Conservation (phyloP, 208 protist genomes). For the Tritrichomonas musculus region DNA sequence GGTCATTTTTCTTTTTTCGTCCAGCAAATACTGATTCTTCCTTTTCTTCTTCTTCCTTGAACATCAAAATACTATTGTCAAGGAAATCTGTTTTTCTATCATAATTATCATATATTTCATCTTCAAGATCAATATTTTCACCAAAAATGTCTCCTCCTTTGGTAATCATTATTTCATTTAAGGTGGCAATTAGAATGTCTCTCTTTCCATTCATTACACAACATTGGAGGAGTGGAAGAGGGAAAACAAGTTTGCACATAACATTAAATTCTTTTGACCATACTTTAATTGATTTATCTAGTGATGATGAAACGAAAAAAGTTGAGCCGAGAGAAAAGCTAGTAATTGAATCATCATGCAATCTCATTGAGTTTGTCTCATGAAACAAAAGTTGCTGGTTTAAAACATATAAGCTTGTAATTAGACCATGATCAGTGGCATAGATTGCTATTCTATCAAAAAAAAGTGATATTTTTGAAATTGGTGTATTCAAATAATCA, state of each 20-base stretch:
- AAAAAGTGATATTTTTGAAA: no score
- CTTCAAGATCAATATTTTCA: not conserved
- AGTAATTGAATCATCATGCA: constrained; percentile 5
- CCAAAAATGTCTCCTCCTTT: not conserved
- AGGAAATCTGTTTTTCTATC: not conserved
- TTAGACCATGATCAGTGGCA: not conserved
- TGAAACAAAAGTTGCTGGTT: not conserved
- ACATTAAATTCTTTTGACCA: not conserved
- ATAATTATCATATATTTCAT: not conserved
- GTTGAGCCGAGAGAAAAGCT: not conserved
- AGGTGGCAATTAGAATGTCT: not conserved
- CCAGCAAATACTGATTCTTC: not conserved
- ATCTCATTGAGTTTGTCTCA: not conserved
- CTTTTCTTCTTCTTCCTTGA: not conserved
- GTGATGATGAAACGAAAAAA: not conserved
- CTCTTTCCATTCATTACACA: not conserved
- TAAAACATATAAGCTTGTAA: not conserved
- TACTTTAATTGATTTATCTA: not conserved
- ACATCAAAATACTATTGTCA: not conserved
- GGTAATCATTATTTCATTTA: not conserved
- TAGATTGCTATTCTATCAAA: no score
- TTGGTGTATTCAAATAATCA: no score
- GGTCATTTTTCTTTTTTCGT: not conserved
- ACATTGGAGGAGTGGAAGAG: not conserved
- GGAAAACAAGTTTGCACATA: not conserved